phyloP scores from a whole-genome alignment of 352 stramenopile species.

The Phytophthora pistaciae region DNA sequence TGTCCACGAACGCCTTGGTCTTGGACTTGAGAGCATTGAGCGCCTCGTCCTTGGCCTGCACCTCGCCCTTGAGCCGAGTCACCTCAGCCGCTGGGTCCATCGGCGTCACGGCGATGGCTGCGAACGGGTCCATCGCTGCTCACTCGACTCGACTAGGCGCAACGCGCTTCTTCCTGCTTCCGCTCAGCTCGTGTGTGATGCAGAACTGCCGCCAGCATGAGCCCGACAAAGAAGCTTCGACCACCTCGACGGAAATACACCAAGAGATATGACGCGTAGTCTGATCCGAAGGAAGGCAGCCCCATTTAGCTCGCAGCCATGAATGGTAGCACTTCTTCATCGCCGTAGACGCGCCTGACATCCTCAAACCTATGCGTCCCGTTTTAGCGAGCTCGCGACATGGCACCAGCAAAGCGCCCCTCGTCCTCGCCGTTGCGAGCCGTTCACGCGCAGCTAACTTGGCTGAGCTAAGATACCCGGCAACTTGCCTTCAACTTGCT shows the following conservation, averaged over 20 bases:
- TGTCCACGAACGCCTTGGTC: conserved; percentile 87
- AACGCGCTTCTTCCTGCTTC: background rate
- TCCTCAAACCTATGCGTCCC: conserved; percentile 5
- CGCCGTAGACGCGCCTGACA: background rate
- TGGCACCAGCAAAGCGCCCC: background rate
- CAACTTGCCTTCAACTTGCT: background rate
- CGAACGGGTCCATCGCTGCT: conserved; percentile 27
- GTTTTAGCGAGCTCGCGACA: conserved; percentile 11
- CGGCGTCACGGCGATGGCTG: conserved; percentile 6
- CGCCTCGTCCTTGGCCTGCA: conserved; percentile 79
- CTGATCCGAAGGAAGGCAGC: conserved; percentile 5
- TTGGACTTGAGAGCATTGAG: conserved; percentile 87
- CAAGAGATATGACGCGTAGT: conserved; percentile 9
- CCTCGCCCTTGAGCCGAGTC: conserved; percentile 62
- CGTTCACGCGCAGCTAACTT: conserved; percentile 5
- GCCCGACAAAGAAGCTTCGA: background rate
- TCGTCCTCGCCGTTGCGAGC: conserved; percentile 27
- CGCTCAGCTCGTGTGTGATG: conserved; percentile 27
- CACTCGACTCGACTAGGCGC: background rate
- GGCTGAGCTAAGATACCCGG: background rate
- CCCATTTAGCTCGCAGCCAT: conserved; percentile 29
- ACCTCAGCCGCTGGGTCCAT: conserved; percentile 55
- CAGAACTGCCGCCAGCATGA: conserved; percentile 19
- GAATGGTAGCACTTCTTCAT: background rate
- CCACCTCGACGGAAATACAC: conserved; percentile 35